Conservation (phyloP, 768 basidiomycete genomes). For the Boletus edulis region DNA sequence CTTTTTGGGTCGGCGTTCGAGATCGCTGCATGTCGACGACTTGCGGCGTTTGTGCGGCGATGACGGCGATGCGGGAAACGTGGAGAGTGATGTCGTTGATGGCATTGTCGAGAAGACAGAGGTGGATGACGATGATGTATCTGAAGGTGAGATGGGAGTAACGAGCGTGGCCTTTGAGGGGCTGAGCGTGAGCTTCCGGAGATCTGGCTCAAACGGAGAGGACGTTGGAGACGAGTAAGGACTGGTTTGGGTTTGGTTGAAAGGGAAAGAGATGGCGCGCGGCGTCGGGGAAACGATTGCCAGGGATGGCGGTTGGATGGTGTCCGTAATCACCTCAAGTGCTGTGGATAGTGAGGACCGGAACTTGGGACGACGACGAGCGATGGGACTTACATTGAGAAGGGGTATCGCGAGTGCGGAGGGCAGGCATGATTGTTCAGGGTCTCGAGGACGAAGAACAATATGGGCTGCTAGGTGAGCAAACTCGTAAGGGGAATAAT, state of each 20-base stretch:
- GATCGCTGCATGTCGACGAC: slow-evolving; percentile 43
- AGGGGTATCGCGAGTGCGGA: slow-evolving; percentile 75
- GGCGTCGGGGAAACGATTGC: slow-evolving; percentile 61
- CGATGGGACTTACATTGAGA: slow-evolving; percentile 40
- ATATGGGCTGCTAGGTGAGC: slow-evolving; percentile 31
- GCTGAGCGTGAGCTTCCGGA: slow-evolving; percentile 43
- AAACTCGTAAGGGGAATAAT: slow-evolving; percentile 35
- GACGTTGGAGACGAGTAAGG: slow-evolving; percentile 64
- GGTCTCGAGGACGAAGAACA: slow-evolving; percentile 26
- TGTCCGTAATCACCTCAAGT: slow-evolving; percentile 76
- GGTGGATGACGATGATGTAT: slow-evolving; percentile 35
- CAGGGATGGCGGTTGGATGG: slow-evolving; percentile 50
- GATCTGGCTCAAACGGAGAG: slow-evolving; percentile 75
- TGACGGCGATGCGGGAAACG: slow-evolving; percentile 33
- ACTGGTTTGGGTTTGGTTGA: slow-evolving; percentile 41
- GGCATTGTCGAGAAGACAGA: slow-evolving; percentile 42
- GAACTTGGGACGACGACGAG: not conserved
- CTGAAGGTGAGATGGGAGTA: slow-evolving; percentile 38
- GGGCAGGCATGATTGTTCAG: slow-evolving; percentile 67
- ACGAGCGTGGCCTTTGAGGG: slow-evolving; percentile 40
- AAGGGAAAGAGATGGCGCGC: slow-evolving; percentile 48
- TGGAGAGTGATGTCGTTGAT: slow-evolving; percentile 31
- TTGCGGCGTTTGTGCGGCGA: slow-evolving; percentile 52
- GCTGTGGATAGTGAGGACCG: slow-evolving; percentile 37
- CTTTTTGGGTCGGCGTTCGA: slow-evolving; percentile 53